Conservation (phyloP, 495 filamentous ascomycete species). For the Lasiosphaeria ovina region DNA sequence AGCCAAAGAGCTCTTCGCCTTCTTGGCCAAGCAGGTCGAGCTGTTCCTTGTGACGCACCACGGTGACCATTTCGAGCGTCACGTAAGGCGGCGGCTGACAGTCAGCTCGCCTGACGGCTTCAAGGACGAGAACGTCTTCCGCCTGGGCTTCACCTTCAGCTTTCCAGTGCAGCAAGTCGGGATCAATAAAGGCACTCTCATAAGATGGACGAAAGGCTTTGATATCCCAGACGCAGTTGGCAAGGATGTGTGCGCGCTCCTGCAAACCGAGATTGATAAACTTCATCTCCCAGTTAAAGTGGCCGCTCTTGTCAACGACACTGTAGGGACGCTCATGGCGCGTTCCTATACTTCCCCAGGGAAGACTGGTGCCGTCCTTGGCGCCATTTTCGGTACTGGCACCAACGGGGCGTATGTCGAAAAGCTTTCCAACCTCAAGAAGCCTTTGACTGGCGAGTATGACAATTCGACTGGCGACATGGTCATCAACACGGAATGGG, state of each 20-base stretch:
- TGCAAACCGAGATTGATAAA: slow-evolving; percentile 88
- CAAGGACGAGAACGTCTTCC: slow-evolving; percentile 71
- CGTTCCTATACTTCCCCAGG: slow-evolving; percentile 91
- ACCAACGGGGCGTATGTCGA: slow-evolving; percentile 94
- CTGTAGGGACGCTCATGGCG: slow-evolving; percentile 95
- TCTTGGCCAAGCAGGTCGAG: slow-evolving; percentile 89
- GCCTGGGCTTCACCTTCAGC: slow-evolving; percentile 94
- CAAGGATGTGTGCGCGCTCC: slow-evolving; percentile 86
- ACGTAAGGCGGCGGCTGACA: slow-evolving; percentile 59
- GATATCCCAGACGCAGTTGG: slow-evolving; percentile 90
- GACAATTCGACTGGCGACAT: slow-evolving; percentile 85
- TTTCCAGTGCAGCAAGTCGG: slow-evolving; percentile 93
- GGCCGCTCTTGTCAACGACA: slow-evolving; percentile 94
- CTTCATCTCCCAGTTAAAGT: slow-evolving; percentile 87
- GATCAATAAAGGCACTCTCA: slow-evolving; percentile 88
- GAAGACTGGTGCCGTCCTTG: slow-evolving; percentile 80
- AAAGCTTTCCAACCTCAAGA: slow-evolving; percentile 66
- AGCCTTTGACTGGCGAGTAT: slow-evolving; percentile 63
- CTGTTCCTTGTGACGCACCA: slow-evolving; percentile 84
- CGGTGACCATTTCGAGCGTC: slow-evolving; percentile 77
- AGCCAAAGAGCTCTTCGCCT: slow-evolving; percentile 84
- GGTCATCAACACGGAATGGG: slow-evolving; percentile 99
- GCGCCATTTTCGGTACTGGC: slow-evolving; percentile 92
- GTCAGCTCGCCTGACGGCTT: slow-evolving; percentile 52
- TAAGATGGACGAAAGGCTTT: slow-evolving; percentile 98